Conservation (phyloP, 192 early-diverging fungal species). For the Backusella australiensis region DNA sequence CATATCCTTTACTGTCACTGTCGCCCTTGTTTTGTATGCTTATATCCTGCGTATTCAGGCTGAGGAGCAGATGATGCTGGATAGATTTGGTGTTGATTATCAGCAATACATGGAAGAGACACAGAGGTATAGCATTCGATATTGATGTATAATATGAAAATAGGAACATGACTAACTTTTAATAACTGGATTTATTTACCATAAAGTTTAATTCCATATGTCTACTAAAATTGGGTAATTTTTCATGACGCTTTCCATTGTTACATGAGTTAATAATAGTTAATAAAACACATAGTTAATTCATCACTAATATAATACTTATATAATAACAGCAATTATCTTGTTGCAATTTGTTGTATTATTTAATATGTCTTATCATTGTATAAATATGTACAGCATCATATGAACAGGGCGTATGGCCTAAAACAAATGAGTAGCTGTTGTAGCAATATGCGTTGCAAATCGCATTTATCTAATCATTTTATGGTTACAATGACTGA, state of each 20-base stretch:
- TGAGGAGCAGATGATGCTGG: conserved; percentile 32
- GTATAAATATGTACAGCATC: neutral
- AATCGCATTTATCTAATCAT: conserved; percentile 1
- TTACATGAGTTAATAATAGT: neutral
- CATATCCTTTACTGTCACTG: conserved; percentile 5
- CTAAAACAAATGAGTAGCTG: neutral
- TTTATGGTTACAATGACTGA: neutral
- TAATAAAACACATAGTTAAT: too few species aligned
- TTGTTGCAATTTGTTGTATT: too few species aligned
- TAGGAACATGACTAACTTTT: neutral
- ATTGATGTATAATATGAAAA: neutral
- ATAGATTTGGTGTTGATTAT: conserved; percentile 35
- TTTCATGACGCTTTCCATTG: neutral
- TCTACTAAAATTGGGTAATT: neutral
- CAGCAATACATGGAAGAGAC: conserved; percentile 30
- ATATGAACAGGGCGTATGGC: neutral
- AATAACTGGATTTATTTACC: neutral
- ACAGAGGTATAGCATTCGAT: neutral
- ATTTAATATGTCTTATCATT: too few species aligned
- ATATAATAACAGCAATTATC: too few species aligned
- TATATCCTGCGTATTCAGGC: conserved; percentile 24
- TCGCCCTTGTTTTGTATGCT: conserved; percentile 4
- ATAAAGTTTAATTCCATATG: neutral
- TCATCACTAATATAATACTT: too few species aligned
- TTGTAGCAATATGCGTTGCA: neutral